Evolutionary conservation across 2,329 filamentous ascomycete species (phyloP).

Genomic region (Exophiala dermatitidis): DNA sequence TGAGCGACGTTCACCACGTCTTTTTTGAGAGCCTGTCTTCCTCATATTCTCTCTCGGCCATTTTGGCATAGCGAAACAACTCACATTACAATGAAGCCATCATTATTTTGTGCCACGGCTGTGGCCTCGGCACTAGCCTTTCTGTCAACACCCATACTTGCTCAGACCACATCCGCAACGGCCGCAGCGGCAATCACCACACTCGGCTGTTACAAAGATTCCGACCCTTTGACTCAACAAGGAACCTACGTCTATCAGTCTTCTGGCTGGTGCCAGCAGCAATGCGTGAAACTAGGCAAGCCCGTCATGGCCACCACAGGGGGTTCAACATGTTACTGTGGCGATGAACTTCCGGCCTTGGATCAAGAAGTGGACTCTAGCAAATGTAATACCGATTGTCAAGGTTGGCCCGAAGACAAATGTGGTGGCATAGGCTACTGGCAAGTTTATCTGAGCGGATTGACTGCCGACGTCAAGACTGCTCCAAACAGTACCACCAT

Average conservation of each 20-base stretch:
- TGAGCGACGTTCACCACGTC: not conserved
- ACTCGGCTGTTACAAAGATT: slow-evolving; percentile 41
- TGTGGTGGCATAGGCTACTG: slow-evolving; percentile 59
- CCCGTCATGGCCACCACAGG: slow-evolving; percentile 57
- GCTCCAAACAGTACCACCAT: slow-evolving; percentile 26
- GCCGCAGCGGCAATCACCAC: slow-evolving; percentile 19
- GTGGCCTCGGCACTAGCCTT: slow-evolving; percentile 15
- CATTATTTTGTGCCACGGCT: slow-evolving; percentile 12
- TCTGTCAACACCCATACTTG: slow-evolving; percentile 10
- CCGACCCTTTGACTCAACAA: slow-evolving; percentile 42
- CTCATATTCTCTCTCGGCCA: not conserved
- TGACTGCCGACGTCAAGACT: slow-evolving; percentile 35
- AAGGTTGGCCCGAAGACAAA: slow-evolving; percentile 53
- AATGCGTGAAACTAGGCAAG: slow-evolving; percentile 44
- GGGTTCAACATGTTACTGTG: slow-evolving; percentile 65
- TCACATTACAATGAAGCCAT: slow-evolving; percentile 17
- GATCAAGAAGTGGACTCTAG: slow-evolving; percentile 48
- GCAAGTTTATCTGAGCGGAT: slow-evolving; percentile 48
- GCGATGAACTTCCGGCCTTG: slow-evolving; percentile 57
- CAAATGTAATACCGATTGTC: slow-evolving; percentile 60
- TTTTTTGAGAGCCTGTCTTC: not conserved
- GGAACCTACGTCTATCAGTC: slow-evolving; percentile 48
- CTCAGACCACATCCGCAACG: slow-evolving; percentile 18
- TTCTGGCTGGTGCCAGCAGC: slow-evolving; percentile 48
- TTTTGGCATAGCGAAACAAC: not conserved